Percentiles rank a stretch among this genome's conserved stretches.
Evolutionary conservation across 2,329 filamentous ascomycete genomes (phyloP).

Genomic region (Scortechinia acanthostroma): DNA sequence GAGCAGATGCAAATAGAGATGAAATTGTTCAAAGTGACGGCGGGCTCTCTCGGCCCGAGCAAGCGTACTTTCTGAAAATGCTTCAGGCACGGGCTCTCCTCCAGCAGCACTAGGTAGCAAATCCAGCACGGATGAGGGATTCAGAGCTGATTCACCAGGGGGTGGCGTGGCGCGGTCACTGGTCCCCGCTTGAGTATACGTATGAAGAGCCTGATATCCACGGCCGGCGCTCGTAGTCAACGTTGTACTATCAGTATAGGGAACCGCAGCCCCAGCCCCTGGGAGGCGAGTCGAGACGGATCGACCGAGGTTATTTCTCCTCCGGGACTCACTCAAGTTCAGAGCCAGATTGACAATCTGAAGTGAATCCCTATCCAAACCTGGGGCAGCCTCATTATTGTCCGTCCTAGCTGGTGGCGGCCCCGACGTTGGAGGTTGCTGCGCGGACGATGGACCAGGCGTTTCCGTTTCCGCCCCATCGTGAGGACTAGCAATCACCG

Average conservation of each 20-base stretch:
- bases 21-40: neutral
- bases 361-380: neutral
- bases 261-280: neutral
- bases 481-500: neutral
- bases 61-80: neutral
- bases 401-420: neutral
- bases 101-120: neutral
- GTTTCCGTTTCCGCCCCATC: neutral
- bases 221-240: neutral
- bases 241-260: neutral
- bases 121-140: neutral
- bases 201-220: neutral
- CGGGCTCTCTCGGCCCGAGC: neutral
- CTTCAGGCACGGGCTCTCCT: neutral
- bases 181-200: neutral
- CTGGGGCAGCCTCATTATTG: neutral
- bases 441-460: neutral
- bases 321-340: neutral
- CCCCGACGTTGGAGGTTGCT: neutral
- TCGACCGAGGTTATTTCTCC: neutral
- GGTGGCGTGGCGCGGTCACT: neutral
- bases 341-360: conserved; percentile 1
- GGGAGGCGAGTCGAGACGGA: neutral
- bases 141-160: too few species aligned
- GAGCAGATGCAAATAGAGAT: neutral